A percentile compares a stretch with the other conserved stretches of the same genome.
Conservation (phyloP, 2,329 filamentous ascomycete genomes). For the Diaporthe capsici region DNA sequence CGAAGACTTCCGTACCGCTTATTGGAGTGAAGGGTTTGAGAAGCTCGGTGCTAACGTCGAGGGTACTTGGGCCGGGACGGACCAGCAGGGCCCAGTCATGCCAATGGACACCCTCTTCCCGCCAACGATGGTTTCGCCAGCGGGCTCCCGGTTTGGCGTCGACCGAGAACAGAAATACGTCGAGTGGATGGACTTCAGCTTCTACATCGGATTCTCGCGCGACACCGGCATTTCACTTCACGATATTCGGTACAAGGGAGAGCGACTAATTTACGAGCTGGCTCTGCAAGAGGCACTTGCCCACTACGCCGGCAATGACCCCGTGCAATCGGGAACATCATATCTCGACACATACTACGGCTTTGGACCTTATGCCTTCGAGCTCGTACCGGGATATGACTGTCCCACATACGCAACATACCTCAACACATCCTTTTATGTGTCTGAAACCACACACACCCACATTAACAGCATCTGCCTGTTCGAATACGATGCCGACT, state of each 20-base stretch:
- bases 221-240: slow-evolving; percentile 65
- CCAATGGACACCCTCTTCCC: slow-evolving; percentile 54
- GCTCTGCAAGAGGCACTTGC: slow-evolving; percentile 68
- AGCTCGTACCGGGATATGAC: slow-evolving; percentile 64
- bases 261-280: slow-evolving; percentile 69
- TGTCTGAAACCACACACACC: slow-evolving; percentile 57
- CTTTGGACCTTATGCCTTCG: slow-evolving; percentile 61
- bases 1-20: slow-evolving; percentile 61
- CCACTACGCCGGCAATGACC: slow-evolving; percentile 65
- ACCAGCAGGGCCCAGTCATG: slow-evolving; percentile 55
- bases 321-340: slow-evolving; percentile 58
- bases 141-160: slow-evolving; percentile 57
- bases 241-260: slow-evolving; percentile 68
- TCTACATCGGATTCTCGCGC: slow-evolving; percentile 64
- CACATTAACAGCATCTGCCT: slow-evolving; percentile 68
- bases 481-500: slow-evolving; percentile 66
- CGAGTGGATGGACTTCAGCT: slow-evolving; percentile 66
- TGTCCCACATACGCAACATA: slow-evolving; percentile 66
- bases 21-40: slow-evolving; percentile 58
- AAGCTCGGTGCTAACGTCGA: slow-evolving; percentile 63
- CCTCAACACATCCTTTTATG: slow-evolving; percentile 62
- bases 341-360: slow-evolving; percentile 65
- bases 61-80: slow-evolving; percentile 61
- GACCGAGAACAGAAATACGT: slow-evolving; percentile 60
- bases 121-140: slow-evolving; percentile 55